Base-by-base conservation (phyloP, 129 eudicot species). In the Flaveria ramosissima region DNA sequence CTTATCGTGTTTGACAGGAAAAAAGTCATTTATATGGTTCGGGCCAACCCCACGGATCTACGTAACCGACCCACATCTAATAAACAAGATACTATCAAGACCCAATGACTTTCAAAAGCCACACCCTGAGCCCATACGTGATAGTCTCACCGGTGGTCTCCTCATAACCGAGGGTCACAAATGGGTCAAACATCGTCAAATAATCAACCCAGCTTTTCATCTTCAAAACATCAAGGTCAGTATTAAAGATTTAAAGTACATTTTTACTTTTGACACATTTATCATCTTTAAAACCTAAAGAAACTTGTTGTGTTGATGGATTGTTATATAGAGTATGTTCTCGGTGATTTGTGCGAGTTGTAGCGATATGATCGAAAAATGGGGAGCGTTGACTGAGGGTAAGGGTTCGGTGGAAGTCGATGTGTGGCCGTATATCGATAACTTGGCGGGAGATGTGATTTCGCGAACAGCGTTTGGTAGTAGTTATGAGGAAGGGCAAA, bases 391-490 rank as follows among this genome's bases (percentile, higher is more conserved):
- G 51, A 42, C 71, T 6, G 21, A 47, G 0, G 42, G 15, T 57
- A 70, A 36, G 10, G 80, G 89, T 7, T 47, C 73, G 0, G 14
- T 17, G 20, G 90, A 86, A 65, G 51, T 85, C 3, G 88, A 85
- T 15, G 91, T 84, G 17, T 84, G 86, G 88, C 88, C 91, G 1
- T 74, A 57, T 71, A 68, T 89, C 1, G 84, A 82, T 67, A 73
- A 79, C 70, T 67, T 89, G 59, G 76, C 91, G 3, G 85, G 87
- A 3, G 91, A 89, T 50, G 84, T 89, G 39, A 84, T 89, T 73
- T 89, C 89, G 12, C 65, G 89, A 51, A 83, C 90, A 5, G 87
- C 94, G 15, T 89, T 89, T 42, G 87, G 91, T 1, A 86, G 91
- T 69, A 77, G 82, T 48, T 80, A 84, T 10, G 84, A 77, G 55